phyloP scores from a whole-genome alignment of 352 stramenopile genomes.

The Thalassiosira livingstoniorum region DNA sequence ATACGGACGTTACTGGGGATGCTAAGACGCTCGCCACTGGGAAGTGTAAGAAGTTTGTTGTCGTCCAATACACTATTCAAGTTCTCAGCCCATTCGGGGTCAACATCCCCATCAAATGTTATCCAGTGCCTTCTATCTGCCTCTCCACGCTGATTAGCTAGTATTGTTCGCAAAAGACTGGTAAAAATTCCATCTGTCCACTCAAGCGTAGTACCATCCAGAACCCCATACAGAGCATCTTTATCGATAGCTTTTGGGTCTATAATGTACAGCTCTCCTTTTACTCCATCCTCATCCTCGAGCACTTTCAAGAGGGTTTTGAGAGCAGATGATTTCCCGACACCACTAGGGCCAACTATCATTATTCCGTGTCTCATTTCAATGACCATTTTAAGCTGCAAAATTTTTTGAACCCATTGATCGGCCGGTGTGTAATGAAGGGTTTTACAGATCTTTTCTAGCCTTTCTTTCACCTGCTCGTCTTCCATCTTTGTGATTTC shows the following conservation, averaged over 20 bases:
- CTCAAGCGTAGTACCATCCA: slow-evolving; percentile 99
- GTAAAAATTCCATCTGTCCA: slow-evolving; percentile 99
- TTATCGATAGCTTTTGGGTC: slow-evolving; percentile 99
- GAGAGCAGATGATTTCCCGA: slow-evolving; percentile 96
- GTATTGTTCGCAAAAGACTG: slow-evolving; percentile 92
- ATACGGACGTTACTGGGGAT: slow-evolving; percentile 99
- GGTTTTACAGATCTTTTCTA: slow-evolving; percentile 92
- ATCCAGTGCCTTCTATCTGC: slow-evolving; percentile 97
- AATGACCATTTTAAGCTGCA: slow-evolving; percentile 98
- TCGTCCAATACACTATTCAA: slow-evolving; percentile 99
- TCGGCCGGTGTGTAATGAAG: slow-evolving; percentile 90
- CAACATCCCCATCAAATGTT: slow-evolving; percentile 99
- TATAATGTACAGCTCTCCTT: slow-evolving; percentile 98
- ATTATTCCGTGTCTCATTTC: slow-evolving; percentile 96
- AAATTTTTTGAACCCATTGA: slow-evolving; percentile 97
- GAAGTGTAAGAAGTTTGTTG: slow-evolving; percentile 99
- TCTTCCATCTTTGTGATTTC: slow-evolving; percentile 88
- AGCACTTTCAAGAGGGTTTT: slow-evolving; percentile 93
- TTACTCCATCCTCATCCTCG: slow-evolving; percentile 94
- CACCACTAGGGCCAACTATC: slow-evolving; percentile 97
- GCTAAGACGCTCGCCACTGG: slow-evolving; percentile 97
- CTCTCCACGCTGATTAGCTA: slow-evolving; percentile 98
- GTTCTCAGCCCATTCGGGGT: slow-evolving; percentile 99
- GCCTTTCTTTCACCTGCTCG: slow-evolving; percentile 88
- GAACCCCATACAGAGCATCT: slow-evolving; percentile 97